These are phyloP conservation scores for Penicillium olsonii DNA, from an alignment of 2,329 filamentous ascomycete species.

Conservation along the genomic window DNA sequence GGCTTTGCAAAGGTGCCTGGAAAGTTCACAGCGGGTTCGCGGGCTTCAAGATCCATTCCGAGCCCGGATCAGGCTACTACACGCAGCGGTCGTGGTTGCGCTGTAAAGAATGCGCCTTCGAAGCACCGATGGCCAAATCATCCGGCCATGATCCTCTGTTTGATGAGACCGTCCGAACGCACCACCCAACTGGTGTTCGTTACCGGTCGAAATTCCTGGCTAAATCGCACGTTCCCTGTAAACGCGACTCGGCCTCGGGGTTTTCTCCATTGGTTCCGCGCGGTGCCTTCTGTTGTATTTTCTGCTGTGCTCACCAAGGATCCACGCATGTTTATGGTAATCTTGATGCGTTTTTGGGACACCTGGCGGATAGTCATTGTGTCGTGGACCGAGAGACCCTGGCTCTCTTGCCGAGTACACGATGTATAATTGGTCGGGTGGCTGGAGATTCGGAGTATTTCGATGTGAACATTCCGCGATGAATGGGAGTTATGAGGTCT, in stretches of 20 bases:
- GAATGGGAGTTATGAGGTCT: background rate
- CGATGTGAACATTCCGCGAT: slow-evolving; percentile 48
- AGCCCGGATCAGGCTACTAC: slow-evolving; percentile 22
- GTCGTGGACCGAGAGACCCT: slow-evolving; percentile 26
- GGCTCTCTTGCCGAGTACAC: slow-evolving; percentile 36
- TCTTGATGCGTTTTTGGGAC: slow-evolving; percentile 46
- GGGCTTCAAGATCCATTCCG: slow-evolving; percentile 17
- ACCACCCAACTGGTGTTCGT: slow-evolving; percentile 37
- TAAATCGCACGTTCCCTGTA: slow-evolving; percentile 46
- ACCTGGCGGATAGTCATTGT: slow-evolving; percentile 43
- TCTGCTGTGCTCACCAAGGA: slow-evolving; percentile 44
- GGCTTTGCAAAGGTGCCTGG: slow-evolving; percentile 52
- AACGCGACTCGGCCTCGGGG: slow-evolving; percentile 14
- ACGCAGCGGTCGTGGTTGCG: slow-evolving; percentile 37
- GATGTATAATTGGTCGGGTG: slow-evolving; percentile 45
- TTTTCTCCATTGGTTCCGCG: slow-evolving; percentile 1
- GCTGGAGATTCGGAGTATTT: slow-evolving; percentile 46
- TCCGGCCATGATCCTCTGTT: slow-evolving; percentile 16
- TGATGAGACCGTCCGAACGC: slow-evolving; percentile 32
- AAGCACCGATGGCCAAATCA: slow-evolving; percentile 33
- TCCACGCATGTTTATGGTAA: slow-evolving; percentile 41
- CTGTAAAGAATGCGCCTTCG: slow-evolving; percentile 47
- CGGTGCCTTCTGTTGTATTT: slow-evolving; percentile 47
- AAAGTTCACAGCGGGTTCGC: slow-evolving; percentile 32
- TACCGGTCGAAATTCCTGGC: slow-evolving; percentile 52